Percentiles rank a stretch among this genome's conserved stretches.
Evolutionary conservation across 2,329 filamentous ascomycete genomes (phyloP).

Genomic region (Coniochaeta sp.): DNA sequence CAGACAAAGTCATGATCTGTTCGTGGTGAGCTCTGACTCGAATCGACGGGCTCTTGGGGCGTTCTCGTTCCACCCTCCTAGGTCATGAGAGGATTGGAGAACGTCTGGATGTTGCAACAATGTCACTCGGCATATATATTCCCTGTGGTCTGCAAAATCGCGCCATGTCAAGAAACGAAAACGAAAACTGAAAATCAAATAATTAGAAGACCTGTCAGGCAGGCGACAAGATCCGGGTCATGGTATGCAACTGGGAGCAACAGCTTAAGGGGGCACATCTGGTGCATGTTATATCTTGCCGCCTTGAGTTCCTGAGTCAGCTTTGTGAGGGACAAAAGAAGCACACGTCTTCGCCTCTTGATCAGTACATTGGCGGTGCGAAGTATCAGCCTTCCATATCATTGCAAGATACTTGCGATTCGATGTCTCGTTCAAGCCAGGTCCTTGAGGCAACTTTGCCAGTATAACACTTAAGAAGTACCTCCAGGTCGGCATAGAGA

Average conservation of each 20-base stretch:
- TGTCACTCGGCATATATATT: not conserved
- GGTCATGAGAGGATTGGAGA: not conserved
- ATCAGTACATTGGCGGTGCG: not conserved
- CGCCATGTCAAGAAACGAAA: not conserved
- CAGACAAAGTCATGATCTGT: slow-evolving; percentile 36
- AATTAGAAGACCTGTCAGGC: not conserved
- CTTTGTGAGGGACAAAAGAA: not conserved
- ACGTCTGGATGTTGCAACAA: not conserved
- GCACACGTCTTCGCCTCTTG: not conserved
- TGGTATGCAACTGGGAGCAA: not conserved
- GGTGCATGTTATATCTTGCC: not conserved
- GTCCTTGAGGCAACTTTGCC: too few relatives aligned
- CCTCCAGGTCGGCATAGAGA: too few relatives aligned
- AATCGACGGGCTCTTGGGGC: too few relatives aligned
- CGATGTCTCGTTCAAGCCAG: too few relatives aligned
- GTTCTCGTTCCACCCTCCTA: too few relatives aligned
- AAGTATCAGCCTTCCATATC: not conserved
- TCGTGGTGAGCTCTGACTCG: not conserved
- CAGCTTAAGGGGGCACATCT: not conserved
- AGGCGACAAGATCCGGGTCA: not conserved
- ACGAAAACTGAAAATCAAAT: too few relatives aligned
- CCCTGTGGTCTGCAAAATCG: not conserved
- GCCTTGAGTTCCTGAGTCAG: not conserved
- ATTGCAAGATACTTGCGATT: not conserved
- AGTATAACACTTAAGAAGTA: too few relatives aligned